phyloP scores from a whole-genome alignment of 129 eudicot species.

The Pittosporum tobira region DNA sequence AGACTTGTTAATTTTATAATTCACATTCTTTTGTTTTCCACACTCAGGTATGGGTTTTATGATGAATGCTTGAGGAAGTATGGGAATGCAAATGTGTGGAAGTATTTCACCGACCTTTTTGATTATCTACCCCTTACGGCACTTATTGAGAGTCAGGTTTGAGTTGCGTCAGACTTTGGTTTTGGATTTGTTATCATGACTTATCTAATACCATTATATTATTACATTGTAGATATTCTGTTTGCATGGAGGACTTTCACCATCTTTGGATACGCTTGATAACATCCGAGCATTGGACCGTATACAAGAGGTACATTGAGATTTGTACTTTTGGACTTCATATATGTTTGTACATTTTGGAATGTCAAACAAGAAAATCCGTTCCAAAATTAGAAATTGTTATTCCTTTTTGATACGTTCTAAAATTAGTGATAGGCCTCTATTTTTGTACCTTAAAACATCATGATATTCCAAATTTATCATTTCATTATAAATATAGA shows the following conservation, averaged over 20 bases:
- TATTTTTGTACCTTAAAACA: too few relatives aligned
- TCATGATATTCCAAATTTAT: too few relatives aligned
- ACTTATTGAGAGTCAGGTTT: slow-evolving; percentile 84
- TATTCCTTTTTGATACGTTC: too few relatives aligned
- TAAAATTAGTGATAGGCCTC: too few relatives aligned
- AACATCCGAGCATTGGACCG: slow-evolving; percentile 88
- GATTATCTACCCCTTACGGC: slow-evolving; percentile 82
- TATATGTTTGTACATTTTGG: too few relatives aligned
- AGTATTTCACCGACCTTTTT: slow-evolving; percentile 74
- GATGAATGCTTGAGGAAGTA: slow-evolving; percentile 83
- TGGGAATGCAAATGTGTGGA: slow-evolving; percentile 80
- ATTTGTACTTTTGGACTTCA: not conserved
- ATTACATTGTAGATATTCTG: slow-evolving; percentile 52
- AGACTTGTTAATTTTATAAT: slow-evolving; percentile 5
- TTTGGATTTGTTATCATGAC: not conserved
- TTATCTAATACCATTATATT: not conserved
- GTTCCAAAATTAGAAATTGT: too few relatives aligned
- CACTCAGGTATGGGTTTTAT: slow-evolving; percentile 72
- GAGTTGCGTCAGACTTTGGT: slow-evolving; percentile 6
- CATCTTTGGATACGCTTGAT: slow-evolving; percentile 78
- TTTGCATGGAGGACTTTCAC: slow-evolving; percentile 93
- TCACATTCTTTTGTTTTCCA: slow-evolving; percentile 1
- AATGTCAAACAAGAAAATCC: too few relatives aligned
- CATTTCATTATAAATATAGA: too few relatives aligned
- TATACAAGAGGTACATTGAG: slow-evolving; percentile 60